Percentiles rank a stretch among this genome's conserved stretches.
Evolutionary conservation across 1,284 basidiomycete genomes (phyloP).

Genomic region (Pterulicium gracile): DNA sequence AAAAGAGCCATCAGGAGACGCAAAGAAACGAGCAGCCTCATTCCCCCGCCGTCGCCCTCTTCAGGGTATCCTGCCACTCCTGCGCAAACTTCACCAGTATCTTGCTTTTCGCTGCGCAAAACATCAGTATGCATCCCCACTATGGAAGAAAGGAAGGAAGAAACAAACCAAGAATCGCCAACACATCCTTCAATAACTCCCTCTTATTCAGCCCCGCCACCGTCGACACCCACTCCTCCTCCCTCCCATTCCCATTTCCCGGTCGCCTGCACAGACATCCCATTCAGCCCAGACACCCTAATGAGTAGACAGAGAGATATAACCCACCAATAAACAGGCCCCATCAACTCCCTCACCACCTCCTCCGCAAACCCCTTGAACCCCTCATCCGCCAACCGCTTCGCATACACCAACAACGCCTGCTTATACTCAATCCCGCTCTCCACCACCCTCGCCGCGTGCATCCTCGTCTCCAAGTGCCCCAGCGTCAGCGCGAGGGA

Average conservation of each 20-base stretch:
- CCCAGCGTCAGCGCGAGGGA: constrained; percentile 67
- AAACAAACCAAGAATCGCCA: constrained; percentile 61
- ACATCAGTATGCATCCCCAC: no score
- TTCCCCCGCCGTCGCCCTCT: constrained; percentile 45
- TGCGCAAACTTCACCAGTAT: constrained; percentile 58
- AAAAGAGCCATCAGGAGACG: no score
- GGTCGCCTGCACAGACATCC: constrained; percentile 47
- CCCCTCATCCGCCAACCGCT: constrained; percentile 77
- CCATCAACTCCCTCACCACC: constrained; percentile 77
- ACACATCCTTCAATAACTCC: constrained; percentile 69
- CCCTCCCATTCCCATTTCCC: constrained; percentile 26
- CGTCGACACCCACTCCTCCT: constrained; percentile 55
- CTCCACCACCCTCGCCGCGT: constrained; percentile 60
- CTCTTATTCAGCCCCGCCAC: constrained; percentile 66
- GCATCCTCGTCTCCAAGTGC: constrained; percentile 74
- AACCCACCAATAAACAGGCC: constrained; percentile 75
- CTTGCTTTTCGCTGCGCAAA: constrained; percentile 63
- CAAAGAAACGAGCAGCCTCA: constrained; percentile 6
- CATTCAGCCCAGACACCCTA: constrained; percentile 4
- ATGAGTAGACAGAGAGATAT: constrained; percentile 1
- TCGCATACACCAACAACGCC: constrained; percentile 66
- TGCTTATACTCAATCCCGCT: constrained; percentile 78
- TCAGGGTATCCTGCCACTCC: constrained; percentile 72
- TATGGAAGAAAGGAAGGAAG: constrained; percentile 1
- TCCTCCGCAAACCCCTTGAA: constrained; percentile 82